A percentile compares a stretch with the other conserved stretches of the same genome.
Conservation (phyloP, 306 rosid genomes). For the Lithocarpus polystachyus region DNA sequence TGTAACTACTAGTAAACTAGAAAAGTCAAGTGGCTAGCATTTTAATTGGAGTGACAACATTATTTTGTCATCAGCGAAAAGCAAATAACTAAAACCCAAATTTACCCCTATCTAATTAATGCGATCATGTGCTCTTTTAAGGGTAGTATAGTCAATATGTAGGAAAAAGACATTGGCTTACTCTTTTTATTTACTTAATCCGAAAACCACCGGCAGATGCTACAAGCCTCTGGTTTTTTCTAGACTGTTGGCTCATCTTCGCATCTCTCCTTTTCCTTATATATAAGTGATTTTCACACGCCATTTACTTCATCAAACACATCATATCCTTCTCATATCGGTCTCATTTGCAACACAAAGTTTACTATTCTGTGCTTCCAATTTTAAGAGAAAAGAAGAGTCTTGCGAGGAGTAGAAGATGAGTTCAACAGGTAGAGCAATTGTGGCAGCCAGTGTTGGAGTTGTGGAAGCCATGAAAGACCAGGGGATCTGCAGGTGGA, state of each 20-base stretch:
- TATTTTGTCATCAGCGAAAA: too few species aligned
- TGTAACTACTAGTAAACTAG: too few species aligned
- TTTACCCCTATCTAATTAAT: too few species aligned
- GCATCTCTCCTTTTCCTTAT: not conserved
- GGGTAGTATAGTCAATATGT: not conserved
- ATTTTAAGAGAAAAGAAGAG: not conserved
- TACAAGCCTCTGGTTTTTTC: not conserved
- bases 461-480: slow-evolving; percentile 29
- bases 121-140: too few species aligned
- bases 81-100: too few species aligned
- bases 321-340: not conserved
- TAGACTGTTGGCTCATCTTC: not conserved
- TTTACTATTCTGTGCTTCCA: not conserved
- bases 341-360: not conserved
- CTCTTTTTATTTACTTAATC: not conserved
- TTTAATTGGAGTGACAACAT: too few species aligned
- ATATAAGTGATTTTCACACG: slow-evolving; percentile 14
- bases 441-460: slow-evolving; percentile 40
- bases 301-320: not conserved
- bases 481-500: slow-evolving; percentile 1
- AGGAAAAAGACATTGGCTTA: slow-evolving; percentile 27
- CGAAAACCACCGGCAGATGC: slow-evolving; percentile 3
- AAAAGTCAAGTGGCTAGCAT: too few species aligned
- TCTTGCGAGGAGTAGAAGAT: not conserved
- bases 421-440: slow-evolving; percentile 13